Evolutionary conservation across 139 green algal species (phyloP), one percentile per base, ranked within the genome.

Genomic region (Asterochloris sp.): DNA sequence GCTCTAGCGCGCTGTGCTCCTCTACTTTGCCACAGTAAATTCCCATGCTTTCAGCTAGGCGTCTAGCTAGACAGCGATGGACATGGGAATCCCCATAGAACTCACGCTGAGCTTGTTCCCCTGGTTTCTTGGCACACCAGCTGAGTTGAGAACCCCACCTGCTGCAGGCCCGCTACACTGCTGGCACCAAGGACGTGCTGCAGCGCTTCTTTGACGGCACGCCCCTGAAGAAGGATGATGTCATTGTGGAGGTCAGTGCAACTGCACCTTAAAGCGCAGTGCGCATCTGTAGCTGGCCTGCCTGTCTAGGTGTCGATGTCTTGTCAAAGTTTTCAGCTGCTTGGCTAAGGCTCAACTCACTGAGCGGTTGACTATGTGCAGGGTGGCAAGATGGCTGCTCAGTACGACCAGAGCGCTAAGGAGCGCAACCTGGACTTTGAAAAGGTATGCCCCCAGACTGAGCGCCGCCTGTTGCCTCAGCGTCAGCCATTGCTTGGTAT

Each of bases 381-480:
- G 78, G 78, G 78, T 26, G 78, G 78, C 29, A 83, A 83, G 78
- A 83, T 83, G 78, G 78, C 78, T 76, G 78, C 78, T n/a, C 78
- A 83, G 67, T 83, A 83, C n/a, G 78, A 83, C 62, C 26, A 19
- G 0, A 47, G 66, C 74, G 78, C 78, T 16, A 76, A 69, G 21
- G 78, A 76, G 38, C 73, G 78, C 64, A 83, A 76, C 67, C 63
- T 83, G 67, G 67, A 83, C 38, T 83, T 81, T 26, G 63, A 81
- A 62, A 73, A 64, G 19, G 77, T 81, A 62, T 73, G 77, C 62
- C n/a, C 47, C 54, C 16, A 13, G 14, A 27, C 21, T n/a, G 17
- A 21, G 26, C 13, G 17, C 69, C 38, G 9, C 69, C 19, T 76
- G n/a, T 54, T 76, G 11, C 69, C 38, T n/a, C 69, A 76, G n/a